Evolutionary conservation across 2,329 filamentous ascomycete genomes (phyloP).

Genomic region (Pezizomycotina sp.): DNA sequence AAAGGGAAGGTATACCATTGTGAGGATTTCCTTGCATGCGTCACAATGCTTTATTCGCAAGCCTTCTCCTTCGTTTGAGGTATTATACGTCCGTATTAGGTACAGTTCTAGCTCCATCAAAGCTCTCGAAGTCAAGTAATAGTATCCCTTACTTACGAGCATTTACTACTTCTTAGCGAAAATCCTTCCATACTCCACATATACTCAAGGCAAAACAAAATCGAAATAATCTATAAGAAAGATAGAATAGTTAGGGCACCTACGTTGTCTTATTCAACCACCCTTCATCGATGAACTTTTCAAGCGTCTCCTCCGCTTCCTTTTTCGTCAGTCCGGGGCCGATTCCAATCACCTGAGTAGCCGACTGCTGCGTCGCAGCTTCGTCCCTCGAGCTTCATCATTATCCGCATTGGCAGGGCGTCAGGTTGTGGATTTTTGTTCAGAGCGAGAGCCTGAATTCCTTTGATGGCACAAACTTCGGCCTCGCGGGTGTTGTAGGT

Average conservation of each 20-base stretch:
- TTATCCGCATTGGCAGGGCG: constrained; percentile 34
- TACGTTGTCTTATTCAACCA: constrained; percentile 61
- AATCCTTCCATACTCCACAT: not conserved
- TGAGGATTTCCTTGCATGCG: constrained; percentile 80
- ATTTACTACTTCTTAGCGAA: not conserved
- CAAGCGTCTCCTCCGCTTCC: constrained; percentile 59
- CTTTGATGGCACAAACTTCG: constrained; percentile 68
- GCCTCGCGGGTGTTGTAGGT: constrained; percentile 62
- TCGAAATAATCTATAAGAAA: too few relatives aligned
- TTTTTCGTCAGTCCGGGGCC: constrained; percentile 49
- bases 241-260: not conserved
- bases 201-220: too few relatives aligned
- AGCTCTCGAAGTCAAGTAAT: constrained; percentile 56
- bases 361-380: constrained; percentile 28
- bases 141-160: constrained; percentile 42
- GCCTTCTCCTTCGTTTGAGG: constrained; percentile 41
- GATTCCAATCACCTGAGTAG: constrained; percentile 27
- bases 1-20: constrained; percentile 36
- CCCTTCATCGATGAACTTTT: constrained; percentile 54
- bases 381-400: constrained; percentile 20
- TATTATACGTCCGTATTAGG: constrained; percentile 82
- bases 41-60: constrained; percentile 70
- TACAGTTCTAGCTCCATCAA: constrained; percentile 73
- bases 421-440: constrained; percentile 34
- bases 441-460: constrained; percentile 62